Percentiles rank a stretch among this genome's conserved stretches.
phyloP scores from a whole-genome alignment of 2,329 filamentous ascomycete genomes.

The Chalaropsis ovoidea region DNA sequence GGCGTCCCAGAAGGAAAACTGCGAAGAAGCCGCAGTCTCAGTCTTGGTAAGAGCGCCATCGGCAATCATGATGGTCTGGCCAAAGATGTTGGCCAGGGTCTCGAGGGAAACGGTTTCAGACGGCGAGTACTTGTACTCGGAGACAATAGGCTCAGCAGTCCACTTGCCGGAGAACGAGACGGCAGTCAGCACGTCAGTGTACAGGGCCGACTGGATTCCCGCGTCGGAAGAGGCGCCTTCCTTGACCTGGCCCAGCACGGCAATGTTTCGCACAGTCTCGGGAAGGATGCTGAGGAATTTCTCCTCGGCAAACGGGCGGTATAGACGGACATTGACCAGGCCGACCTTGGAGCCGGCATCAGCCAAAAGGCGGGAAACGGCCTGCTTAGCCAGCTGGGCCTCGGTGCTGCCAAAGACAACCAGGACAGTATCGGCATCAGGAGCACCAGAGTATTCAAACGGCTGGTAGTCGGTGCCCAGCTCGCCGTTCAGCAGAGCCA shows the following conservation, averaged over 20 bases:
- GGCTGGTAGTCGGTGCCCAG: slow-evolving; percentile 85
- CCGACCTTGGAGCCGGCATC: slow-evolving; percentile 65
- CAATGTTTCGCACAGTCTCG: slow-evolving; percentile 61
- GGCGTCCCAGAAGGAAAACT: slow-evolving; percentile 90
- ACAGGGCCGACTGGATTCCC: slow-evolving; percentile 72
- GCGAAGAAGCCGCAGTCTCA: slow-evolving; percentile 31
- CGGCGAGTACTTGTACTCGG: slow-evolving; percentile 85
- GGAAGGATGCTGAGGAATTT: slow-evolving; percentile 79
- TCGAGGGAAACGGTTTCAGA: slow-evolving; percentile 47
- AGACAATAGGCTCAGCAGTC: slow-evolving; percentile 51
- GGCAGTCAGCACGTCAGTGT: slow-evolving; percentile 80
- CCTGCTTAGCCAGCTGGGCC: slow-evolving; percentile 72
- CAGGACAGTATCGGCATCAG: slow-evolving; percentile 66
- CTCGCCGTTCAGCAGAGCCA: slow-evolving; percentile 74
- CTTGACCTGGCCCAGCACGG: slow-evolving; percentile 80
- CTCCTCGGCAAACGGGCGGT: slow-evolving; percentile 90
- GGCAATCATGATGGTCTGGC: slow-evolving; percentile 38
- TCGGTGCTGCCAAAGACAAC: slow-evolving; percentile 91
- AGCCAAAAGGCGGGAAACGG: slow-evolving; percentile 60
- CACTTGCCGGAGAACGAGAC: slow-evolving; percentile 67
- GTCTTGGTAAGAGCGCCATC: slow-evolving; percentile 49
- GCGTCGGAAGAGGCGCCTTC: slow-evolving; percentile 62
- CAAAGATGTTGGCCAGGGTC: slow-evolving; percentile 41
- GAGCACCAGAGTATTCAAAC: slow-evolving; percentile 89
- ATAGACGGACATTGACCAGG: slow-evolving; percentile 82